Percentiles rank a stretch among this genome's conserved stretches.
Evolutionary conservation across 108 stramenopile species (phyloP).

Genomic region (Thalassiosira profunda): DNA sequence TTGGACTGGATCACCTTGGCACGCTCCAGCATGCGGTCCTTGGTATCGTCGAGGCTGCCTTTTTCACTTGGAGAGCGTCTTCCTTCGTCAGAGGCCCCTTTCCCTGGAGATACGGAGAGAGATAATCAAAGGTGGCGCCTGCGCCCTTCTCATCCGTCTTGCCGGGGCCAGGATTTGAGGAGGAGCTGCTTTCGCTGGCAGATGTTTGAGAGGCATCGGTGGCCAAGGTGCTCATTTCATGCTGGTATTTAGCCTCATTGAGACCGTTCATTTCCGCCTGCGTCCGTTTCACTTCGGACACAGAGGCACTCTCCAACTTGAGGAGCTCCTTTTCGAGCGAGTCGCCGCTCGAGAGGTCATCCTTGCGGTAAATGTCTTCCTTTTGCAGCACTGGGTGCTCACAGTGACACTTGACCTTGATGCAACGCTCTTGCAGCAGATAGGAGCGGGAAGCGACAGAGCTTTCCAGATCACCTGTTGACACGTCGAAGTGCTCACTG

Average conservation of each 20-base stretch:
- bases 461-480: not conserved
- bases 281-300: constrained; percentile 39
- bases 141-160: constrained; percentile 25
- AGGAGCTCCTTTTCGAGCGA: constrained; percentile 25
- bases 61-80: constrained; percentile 52
- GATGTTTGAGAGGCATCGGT: constrained; percentile 28
- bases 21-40: constrained; percentile 72
- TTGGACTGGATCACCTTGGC: constrained; percentile 55
- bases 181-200: not conserved
- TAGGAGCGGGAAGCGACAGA: constrained; percentile 15
- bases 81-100: constrained; percentile 29
- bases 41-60: constrained; percentile 62
- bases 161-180: constrained; percentile 2
- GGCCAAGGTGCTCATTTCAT: constrained; percentile 35
- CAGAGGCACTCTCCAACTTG: constrained; percentile 49
- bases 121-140: constrained; percentile 60
- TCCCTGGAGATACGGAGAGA: constrained; percentile 67
- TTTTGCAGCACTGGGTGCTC: constrained; percentile 20
- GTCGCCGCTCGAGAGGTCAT: constrained; percentile 19
- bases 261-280: constrained; percentile 59
- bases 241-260: constrained; percentile 2
- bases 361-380: constrained; percentile 2
- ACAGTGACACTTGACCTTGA: constrained; percentile 12
- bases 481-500: constrained; percentile 27
- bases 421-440: constrained; percentile 8